A percentile compares a stretch with the other conserved stretches of the same genome.
Evolutionary conservation across 2,329 filamentous ascomycete species (phyloP).

Genomic region (Balansia obtecta): DNA sequence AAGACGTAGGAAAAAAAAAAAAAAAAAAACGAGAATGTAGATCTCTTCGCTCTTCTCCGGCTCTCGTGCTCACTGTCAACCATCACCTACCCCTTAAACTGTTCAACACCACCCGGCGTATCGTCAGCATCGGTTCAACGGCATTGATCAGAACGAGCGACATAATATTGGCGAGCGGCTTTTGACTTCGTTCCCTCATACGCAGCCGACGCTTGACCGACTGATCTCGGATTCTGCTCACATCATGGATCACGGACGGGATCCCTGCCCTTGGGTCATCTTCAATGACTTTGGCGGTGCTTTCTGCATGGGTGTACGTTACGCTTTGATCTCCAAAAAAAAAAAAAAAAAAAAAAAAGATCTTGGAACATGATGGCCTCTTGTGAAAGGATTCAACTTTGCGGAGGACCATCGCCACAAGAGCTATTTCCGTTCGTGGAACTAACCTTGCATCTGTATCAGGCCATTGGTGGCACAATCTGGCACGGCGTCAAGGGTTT

Average conservation of each 20-base stretch:
- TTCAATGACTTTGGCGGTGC: conserved; percentile 96
- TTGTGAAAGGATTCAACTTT: no score
- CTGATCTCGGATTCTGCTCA: not conserved
- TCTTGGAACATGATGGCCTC: not conserved
- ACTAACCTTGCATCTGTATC: not conserved
- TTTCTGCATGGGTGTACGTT: conserved; percentile 84
- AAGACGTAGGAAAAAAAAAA: not conserved
- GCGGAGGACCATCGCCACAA: no score
- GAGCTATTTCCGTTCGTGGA: no score
- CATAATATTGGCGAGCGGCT: not conserved
- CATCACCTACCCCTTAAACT: not conserved
- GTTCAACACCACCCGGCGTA: conserved; percentile 1
- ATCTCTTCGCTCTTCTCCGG: not conserved
- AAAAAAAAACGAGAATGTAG: not conserved
- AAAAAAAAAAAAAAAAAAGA: no score
- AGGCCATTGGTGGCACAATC: conserved; percentile 70
- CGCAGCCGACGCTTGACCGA: not conserved
- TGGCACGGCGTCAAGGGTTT: conserved; percentile 98
- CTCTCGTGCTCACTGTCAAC: not conserved
- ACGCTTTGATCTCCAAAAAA: not conserved
- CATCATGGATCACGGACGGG: conserved; percentile 84
- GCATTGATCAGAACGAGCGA: not conserved
- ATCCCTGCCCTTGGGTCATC: conserved; percentile 94
- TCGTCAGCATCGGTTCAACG: not conserved
- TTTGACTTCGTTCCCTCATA: not conserved